phyloP scores from a whole-genome alignment of 148 eudicot species.

The Arbutus unedo region DNA sequence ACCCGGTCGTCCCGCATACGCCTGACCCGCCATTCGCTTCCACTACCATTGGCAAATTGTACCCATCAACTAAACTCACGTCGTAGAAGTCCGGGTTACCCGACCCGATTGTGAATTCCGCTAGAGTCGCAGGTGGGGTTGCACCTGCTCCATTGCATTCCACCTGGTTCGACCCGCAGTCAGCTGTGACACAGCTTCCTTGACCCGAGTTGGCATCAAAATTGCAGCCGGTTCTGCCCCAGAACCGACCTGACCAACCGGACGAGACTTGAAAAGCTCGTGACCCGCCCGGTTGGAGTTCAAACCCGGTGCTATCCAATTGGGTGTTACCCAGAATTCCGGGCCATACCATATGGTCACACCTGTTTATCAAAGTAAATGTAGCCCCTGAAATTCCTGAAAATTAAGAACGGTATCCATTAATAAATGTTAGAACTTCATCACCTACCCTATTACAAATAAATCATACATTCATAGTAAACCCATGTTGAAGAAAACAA shows the following conservation, averaged over 20 bases:
- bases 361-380: conserved; percentile 49
- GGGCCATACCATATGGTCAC: conserved; percentile 58
- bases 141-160: conserved; percentile 62
- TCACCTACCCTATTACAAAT: not conserved
- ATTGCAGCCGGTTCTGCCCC: conserved; percentile 62
- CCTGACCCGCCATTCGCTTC: conserved; percentile 51
- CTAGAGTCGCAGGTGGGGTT: conserved; percentile 57
- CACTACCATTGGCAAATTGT: conserved; percentile 48
- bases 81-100: conserved; percentile 54
- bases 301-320: conserved; percentile 53
- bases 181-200: conserved; percentile 53
- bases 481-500: not conserved
- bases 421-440: not conserved
- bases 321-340: conserved; percentile 48
- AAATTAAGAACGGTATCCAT: conserved; percentile 18
- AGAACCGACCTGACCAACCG: conserved; percentile 68
- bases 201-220: conserved; percentile 37
- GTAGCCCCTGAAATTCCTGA: conserved; percentile 37
- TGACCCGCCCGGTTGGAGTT: conserved; percentile 35
- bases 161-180: conserved; percentile 56
- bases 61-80: conserved; percentile 75
- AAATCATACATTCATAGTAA: not conserved
- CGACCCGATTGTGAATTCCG: conserved; percentile 59
- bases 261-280: conserved; percentile 36
- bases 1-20: conserved; percentile 49